Base-by-base conservation (phyloP, 2,329 filamentous ascomycete genomes). In the Cercospora sojina region DNA sequence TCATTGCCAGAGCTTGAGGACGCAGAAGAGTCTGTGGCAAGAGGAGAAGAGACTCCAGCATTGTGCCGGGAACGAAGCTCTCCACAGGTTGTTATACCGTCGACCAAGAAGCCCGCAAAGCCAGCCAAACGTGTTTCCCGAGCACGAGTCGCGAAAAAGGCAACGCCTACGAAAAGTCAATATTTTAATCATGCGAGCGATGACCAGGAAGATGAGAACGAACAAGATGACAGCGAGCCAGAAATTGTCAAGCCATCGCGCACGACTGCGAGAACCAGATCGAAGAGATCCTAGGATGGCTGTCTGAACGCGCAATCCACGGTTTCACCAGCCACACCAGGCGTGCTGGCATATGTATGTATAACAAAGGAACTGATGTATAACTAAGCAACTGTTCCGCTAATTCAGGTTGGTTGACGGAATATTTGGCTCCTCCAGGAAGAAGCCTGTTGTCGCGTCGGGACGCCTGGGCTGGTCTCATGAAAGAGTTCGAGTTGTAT, bases 181-280 rank as follows among this genome's bases (percentile, higher is more conserved):
- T 77, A 74, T 58, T 74, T 76, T 41, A 53, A 62, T n/a, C 61
- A 64, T 13, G 57, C 16, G 3, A 41, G 53, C 13, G 53, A 69
- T 25, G 66, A 61, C 12, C 63, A 67, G 23, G 60, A 66, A 41
- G 58, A 67, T 18, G 62, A 67, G 18, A 65, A 68, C 3, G 70
- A 72, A 41, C 65, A 67, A 16, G 65, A 68, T 27, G 69, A 69
- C 9, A 73, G 68, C 47, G 73, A 74, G 23, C 64, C 71, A 38
- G 76, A 78, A 65, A 69, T 75, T 12, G 67, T 76, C 1, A 69
- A 71, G 69, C 75, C 75, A 3, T 68, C 72, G 12, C 59, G 65
- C 20, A 77, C 75, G 20, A 77, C 76, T 47, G 71, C 74, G 57
- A 68, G 76, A 56, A 78, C 76, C 1, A 73, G 74, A 51, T 51